These are phyloP conservation scores for Favolaschia claudopus DNA, from an alignment of 768 basidiomycete genomes.

Conservation along the genomic window DNA sequence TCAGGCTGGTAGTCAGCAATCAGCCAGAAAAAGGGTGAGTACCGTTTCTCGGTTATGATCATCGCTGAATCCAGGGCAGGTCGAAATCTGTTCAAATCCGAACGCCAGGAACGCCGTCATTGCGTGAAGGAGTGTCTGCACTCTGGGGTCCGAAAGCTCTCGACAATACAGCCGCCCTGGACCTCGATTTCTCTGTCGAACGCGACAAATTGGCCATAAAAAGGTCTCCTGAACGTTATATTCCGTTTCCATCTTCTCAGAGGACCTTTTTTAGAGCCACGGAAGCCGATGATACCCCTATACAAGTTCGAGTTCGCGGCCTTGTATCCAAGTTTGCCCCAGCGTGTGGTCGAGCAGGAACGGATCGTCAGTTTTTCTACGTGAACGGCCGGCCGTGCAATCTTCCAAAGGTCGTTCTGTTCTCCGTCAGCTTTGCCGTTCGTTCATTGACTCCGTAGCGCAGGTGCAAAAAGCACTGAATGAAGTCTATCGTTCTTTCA, in stretches of 20 bases:
- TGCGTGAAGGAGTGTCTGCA: slow-evolving; percentile 69
- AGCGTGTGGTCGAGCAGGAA: slow-evolving; percentile 76
- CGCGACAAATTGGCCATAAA: slow-evolving; percentile 62
- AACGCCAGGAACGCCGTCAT: slow-evolving; percentile 71
- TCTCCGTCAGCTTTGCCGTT: neutral
- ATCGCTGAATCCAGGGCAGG: slow-evolving; percentile 41
- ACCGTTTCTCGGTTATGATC: neutral
- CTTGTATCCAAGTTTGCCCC: slow-evolving; percentile 84
- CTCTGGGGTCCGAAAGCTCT: slow-evolving; percentile 88
- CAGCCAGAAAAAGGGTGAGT: slow-evolving; percentile 74
- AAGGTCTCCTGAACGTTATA: slow-evolving; percentile 20
- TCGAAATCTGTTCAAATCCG: slow-evolving; percentile 73
- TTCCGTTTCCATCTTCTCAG: neutral
- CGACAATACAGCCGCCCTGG: slow-evolving; percentile 77
- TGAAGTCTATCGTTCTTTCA: slow-evolving; percentile 89
- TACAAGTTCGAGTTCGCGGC: slow-evolving; percentile 70
- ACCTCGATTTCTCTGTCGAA: slow-evolving; percentile 72
- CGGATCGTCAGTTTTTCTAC: slow-evolving; percentile 92
- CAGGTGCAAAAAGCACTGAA: slow-evolving; percentile 91
- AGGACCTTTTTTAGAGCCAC: neutral
- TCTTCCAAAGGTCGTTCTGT: slow-evolving; percentile 64
- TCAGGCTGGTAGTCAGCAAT: slow-evolving; percentile 79
- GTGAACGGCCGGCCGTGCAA: slow-evolving; percentile 92
- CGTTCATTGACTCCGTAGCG: neutral
- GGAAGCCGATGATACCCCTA: slow-evolving; percentile 30